Evolutionary conservation across 2,329 filamentous ascomycete species (phyloP).

Genomic region (Ascochyta lentis): DNA sequence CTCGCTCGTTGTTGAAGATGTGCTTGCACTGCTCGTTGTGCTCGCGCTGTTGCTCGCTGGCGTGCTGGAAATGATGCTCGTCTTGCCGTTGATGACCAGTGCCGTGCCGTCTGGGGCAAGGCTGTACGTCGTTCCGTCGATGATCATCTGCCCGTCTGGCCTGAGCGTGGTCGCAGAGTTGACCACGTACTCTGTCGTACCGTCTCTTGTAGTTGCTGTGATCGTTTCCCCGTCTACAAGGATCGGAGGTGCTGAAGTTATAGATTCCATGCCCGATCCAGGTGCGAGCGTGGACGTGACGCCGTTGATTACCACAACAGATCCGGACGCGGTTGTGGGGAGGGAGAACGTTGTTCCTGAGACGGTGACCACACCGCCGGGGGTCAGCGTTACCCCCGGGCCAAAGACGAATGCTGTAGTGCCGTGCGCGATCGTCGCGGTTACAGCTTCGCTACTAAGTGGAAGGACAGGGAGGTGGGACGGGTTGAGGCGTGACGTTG

Average conservation of each 20-base stretch:
- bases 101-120: conserved; percentile 36
- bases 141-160: conserved; percentile 31
- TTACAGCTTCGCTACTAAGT: conserved; percentile 14
- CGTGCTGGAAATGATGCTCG: conserved; percentile 32
- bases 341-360: conserved; percentile 40
- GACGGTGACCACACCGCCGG: conserved; percentile 34
- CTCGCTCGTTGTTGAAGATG: conserved; percentile 7
- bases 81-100: conserved; percentile 42
- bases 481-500: conserved; percentile 27
- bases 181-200: conserved; percentile 36
- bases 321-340: conserved; percentile 31
- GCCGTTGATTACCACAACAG: conserved; percentile 38
- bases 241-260: conserved; percentile 32
- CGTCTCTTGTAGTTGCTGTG: conserved; percentile 29
- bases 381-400: conserved; percentile 34
- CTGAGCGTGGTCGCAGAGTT: conserved; percentile 31
- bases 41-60: conserved; percentile 39
- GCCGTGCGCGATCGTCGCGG: conserved; percentile 25
- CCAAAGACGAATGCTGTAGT: conserved; percentile 37
- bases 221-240: conserved; percentile 39
- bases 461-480: conserved; percentile 23
- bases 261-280: conserved; percentile 3
- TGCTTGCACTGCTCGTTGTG: conserved; percentile 24
- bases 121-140: conserved; percentile 40
- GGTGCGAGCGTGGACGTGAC: conserved; percentile 30